These are phyloP conservation scores for Chaetomiaceae sp. DNA, from an alignment of 2,329 filamentous ascomycete species.

Conservation along the genomic window DNA sequence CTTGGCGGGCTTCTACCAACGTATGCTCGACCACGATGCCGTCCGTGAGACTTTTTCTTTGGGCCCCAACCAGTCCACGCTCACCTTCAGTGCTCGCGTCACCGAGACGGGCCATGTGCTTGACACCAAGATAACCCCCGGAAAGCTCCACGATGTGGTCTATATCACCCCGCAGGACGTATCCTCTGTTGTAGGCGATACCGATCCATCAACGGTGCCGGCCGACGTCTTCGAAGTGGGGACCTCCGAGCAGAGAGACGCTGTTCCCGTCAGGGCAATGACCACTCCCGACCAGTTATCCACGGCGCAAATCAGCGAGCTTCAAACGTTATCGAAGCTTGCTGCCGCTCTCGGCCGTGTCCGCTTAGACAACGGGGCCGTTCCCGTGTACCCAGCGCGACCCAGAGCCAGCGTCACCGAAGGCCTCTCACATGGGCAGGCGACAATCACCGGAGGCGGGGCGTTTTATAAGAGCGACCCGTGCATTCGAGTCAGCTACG, in stretches of 20 bases:
- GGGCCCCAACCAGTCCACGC: slow-evolving; percentile 43
- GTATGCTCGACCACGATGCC: slow-evolving; percentile 53
- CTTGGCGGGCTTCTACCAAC: slow-evolving; percentile 50
- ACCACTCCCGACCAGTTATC: slow-evolving; percentile 39
- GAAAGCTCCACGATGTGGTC: slow-evolving; percentile 49
- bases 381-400: slow-evolving; percentile 43
- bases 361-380: slow-evolving; percentile 45
- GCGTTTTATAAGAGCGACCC: slow-evolving; percentile 43
- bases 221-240: slow-evolving; percentile 34
- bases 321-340: slow-evolving; percentile 45
- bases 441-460: slow-evolving; percentile 23
- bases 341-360: slow-evolving; percentile 40
- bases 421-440: not conserved
- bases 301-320: slow-evolving; percentile 38
- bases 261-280: slow-evolving; percentile 40
- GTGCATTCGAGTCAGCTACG: slow-evolving; percentile 42
- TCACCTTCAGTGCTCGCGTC: slow-evolving; percentile 60
- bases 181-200: slow-evolving; percentile 39
- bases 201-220: slow-evolving; percentile 22
- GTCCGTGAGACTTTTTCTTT: slow-evolving; percentile 53
- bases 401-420: slow-evolving; percentile 39
- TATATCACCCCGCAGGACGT: slow-evolving; percentile 53
- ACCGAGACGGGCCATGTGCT: slow-evolving; percentile 49
- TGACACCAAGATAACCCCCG: slow-evolving; percentile 50
- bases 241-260: slow-evolving; percentile 18